A percentile compares a stretch with the other conserved stretches of the same genome.
Conservation (phyloP, 1,284 basidiomycete species). For the Microbotryomycetes sp. region DNA sequence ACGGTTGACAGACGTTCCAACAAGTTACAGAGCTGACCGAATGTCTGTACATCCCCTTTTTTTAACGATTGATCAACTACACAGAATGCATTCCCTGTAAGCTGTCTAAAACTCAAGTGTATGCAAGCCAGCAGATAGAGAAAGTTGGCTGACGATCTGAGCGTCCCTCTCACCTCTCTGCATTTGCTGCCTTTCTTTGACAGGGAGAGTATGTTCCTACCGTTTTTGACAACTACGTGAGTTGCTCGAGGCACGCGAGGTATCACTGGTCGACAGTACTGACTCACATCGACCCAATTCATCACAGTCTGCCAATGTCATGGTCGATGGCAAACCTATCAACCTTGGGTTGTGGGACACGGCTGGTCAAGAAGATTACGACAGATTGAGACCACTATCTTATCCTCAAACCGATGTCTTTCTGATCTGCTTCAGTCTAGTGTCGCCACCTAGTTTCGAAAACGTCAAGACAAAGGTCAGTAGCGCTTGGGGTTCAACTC, state of each 20-base stretch:
- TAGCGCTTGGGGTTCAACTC: neutral
- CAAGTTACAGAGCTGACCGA: too few species aligned
- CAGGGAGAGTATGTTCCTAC: slow-evolving; percentile 96
- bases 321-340: slow-evolving; percentile 98
- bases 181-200: neutral
- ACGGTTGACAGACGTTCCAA: too few species aligned
- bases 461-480: slow-evolving; percentile 92
- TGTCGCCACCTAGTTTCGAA: slow-evolving; percentile 94
- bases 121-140: too few species aligned
- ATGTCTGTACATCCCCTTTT: too few species aligned
- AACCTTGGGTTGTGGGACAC: slow-evolving; percentile 97
- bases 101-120: too few species aligned
- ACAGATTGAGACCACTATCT: slow-evolving; percentile 91
- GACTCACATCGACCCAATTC: neutral
- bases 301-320: slow-evolving; percentile 56
- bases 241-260: slow-evolving; percentile 54
- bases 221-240: slow-evolving; percentile 79
- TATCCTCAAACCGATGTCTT: slow-evolving; percentile 99
- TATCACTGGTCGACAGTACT: neutral
- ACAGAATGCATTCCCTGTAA: slow-evolving; percentile 77
- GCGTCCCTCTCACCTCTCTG: neutral
- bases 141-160: too few species aligned
- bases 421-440: slow-evolving; percentile 96
- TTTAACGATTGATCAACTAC: too few species aligned
- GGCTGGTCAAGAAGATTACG: slow-evolving; percentile 98